Conservation (phyloP, 345 rosid genomes). For the Gossypium longicalyx region DNA sequence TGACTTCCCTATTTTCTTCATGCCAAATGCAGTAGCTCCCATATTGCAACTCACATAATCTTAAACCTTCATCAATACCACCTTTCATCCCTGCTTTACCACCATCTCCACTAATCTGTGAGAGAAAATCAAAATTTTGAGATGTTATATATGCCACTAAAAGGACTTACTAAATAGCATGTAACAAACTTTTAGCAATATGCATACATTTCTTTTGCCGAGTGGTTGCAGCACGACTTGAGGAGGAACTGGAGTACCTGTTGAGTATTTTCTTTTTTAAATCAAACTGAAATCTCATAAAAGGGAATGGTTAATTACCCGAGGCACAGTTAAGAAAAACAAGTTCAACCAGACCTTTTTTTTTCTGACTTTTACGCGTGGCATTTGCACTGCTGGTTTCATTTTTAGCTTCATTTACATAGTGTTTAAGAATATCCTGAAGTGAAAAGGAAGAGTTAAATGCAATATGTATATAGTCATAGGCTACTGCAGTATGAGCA, state of each 20-base stretch:
- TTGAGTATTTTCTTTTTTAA: conserved; percentile 3
- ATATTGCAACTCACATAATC: conserved; percentile 45
- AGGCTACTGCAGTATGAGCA: background rate
- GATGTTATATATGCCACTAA: conserved; percentile 5
- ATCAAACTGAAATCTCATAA: conserved; percentile 7
- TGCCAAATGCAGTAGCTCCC: conserved; percentile 79
- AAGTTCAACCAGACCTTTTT: conserved; percentile 32
- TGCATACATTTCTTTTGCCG: conserved; percentile 38
- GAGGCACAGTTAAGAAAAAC: background rate
- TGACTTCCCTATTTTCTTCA: conserved; percentile 67
- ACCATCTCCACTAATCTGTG: conserved; percentile 38
- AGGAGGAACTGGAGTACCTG: conserved; percentile 31
- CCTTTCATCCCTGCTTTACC: conserved; percentile 21
- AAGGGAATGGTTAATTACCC: background rate
- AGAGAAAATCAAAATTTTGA: conserved; percentile 16
- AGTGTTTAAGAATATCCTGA: conserved; percentile 34
- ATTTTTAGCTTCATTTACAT: conserved; percentile 28
- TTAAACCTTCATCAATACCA: conserved; percentile 38
- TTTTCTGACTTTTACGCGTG: conserved; percentile 17
- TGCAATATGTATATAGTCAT: background rate
- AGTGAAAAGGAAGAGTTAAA: conserved; percentile 8
- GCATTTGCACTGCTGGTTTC: conserved; percentile 20
- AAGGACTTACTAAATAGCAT: background rate
- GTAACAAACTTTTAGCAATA: conserved; percentile 3
- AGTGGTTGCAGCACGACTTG: conserved; percentile 22